Conservation (phyloP, 495 filamentous ascomycete genomes). For the Penicillium robsamsonii region DNA sequence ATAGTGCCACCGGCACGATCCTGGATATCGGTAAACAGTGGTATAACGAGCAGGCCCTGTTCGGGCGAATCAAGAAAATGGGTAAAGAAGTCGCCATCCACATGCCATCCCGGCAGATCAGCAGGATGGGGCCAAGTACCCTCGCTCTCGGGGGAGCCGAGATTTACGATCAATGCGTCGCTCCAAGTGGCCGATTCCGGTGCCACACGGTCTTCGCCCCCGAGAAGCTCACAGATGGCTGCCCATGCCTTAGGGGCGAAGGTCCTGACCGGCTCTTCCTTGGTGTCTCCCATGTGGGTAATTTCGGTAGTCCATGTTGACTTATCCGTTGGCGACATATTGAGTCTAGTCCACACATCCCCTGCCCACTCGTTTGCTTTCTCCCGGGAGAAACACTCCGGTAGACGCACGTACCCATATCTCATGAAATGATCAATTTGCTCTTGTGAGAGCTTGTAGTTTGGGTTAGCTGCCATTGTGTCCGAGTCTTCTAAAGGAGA, state of each 20-base stretch:
- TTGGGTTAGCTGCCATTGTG: background rate
- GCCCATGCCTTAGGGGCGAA: slow-evolving; percentile 69
- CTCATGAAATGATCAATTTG: slow-evolving; percentile 65
- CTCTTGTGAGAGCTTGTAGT: slow-evolving; percentile 49
- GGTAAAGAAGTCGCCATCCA: slow-evolving; percentile 75
- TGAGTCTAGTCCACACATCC: slow-evolving; percentile 67
- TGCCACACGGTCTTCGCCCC: slow-evolving; percentile 58
- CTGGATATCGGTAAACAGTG: slow-evolving; percentile 64
- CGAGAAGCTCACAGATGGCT: slow-evolving; percentile 68
- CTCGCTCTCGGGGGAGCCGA: slow-evolving; percentile 58
- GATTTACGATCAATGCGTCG: slow-evolving; percentile 71
- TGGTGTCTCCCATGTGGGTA: slow-evolving; percentile 64
- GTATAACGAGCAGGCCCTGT: slow-evolving; percentile 68
- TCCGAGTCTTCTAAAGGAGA: background rate
- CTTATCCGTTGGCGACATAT: slow-evolving; percentile 63
- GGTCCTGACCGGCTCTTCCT: slow-evolving; percentile 47
- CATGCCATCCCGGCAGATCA: slow-evolving; percentile 65
- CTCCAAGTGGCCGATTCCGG: slow-evolving; percentile 55
- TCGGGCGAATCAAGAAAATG: slow-evolving; percentile 74
- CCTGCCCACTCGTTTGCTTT: slow-evolving; percentile 56
- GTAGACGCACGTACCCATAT: slow-evolving; percentile 63
- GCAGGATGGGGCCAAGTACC: slow-evolving; percentile 47
- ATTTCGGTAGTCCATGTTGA: slow-evolving; percentile 62
- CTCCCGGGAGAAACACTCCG: slow-evolving; percentile 58
- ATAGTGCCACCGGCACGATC: slow-evolving; percentile 65